Conservation (phyloP, 192 early-diverging fungal genomes). For the Coemansia javaensis region DNA sequence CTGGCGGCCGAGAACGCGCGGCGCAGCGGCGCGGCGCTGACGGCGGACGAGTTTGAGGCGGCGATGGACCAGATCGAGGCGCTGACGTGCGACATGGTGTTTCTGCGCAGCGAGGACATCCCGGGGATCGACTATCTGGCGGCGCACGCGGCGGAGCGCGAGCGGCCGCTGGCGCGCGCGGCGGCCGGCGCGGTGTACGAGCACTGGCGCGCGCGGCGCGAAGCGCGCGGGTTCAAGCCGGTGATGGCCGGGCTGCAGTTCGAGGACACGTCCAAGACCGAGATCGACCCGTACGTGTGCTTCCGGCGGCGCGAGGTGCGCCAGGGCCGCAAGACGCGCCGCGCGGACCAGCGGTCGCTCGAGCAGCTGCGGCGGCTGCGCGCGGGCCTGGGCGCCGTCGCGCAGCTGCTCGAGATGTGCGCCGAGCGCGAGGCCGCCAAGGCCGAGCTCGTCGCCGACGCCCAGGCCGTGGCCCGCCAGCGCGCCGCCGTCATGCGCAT, state of each 20-base stretch:
- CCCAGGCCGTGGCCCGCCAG: conserved; percentile 49
- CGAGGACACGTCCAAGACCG: conserved; percentile 64
- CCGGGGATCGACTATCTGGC: conserved; percentile 36
- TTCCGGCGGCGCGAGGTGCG: conserved; percentile 94
- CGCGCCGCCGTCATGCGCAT: conserved; percentile 29
- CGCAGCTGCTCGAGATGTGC: conserved; percentile 77
- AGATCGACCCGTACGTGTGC: conserved; percentile 91
- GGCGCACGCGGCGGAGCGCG: conserved; percentile 33
- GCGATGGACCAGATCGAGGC: conserved; percentile 74
- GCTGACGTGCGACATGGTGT: conserved; percentile 63
- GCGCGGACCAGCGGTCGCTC: conserved; percentile 77
- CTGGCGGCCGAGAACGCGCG: conserved; percentile 30
- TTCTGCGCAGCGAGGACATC: conserved; percentile 28
- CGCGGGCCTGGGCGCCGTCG: conserved; percentile 70
- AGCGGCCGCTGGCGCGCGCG: conserved; percentile 12
- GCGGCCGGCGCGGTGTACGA: conserved; percentile 16
- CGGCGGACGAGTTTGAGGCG: conserved; percentile 73
- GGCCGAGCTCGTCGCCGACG: conserved; percentile 66
- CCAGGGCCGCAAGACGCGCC: conserved; percentile 77
- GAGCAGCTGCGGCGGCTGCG: conserved; percentile 82
- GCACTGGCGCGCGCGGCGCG: conserved; percentile 39
- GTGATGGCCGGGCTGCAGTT: conserved; percentile 44
- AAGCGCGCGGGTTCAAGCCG: conserved; percentile 11
- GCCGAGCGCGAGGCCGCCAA: conserved; percentile 70
- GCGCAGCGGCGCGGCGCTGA: conserved; percentile 20